A percentile compares a stretch with the other conserved stretches of the same genome.
Conservation (phyloP, 176 grass and related monocot genomes). For the Lolium multiflorum region DNA sequence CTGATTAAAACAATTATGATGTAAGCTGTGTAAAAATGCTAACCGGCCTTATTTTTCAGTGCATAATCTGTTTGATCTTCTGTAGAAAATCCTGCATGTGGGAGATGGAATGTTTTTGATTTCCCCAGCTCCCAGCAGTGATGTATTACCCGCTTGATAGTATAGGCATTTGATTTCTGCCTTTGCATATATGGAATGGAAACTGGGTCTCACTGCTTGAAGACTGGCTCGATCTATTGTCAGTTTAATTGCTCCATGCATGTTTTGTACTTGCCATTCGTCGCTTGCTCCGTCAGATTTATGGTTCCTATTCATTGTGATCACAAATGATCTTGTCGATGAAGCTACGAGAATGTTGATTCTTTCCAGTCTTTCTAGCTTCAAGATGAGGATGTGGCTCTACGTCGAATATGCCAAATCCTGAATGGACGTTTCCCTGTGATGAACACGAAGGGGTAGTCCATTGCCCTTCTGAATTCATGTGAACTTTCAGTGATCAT, state of each 20-base stretch:
- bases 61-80: conserved; percentile 10
- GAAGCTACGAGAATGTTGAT: neutral
- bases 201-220: no score
- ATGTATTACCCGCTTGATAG: conserved; percentile 23
- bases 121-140: neutral
- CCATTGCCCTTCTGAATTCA: no score
- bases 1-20: neutral
- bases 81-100: neutral
- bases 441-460: neutral
- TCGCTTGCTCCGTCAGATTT: no score
- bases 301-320: no score
- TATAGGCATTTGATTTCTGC: neutral
- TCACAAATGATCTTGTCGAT: neutral
- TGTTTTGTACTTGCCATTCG: neutral
- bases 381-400: no score
- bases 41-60: conserved; percentile 39
- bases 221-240: neutral
- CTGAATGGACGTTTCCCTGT: neutral
- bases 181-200: neutral
- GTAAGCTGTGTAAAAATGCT: conserved; percentile 43
- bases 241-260: neutral
- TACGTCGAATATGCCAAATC: neutral
- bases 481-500: no score
- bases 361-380: neutral
- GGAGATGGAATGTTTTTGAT: neutral